Base-by-base conservation (phyloP, 148 eudicot species). In the Spergularia bocconei region DNA sequence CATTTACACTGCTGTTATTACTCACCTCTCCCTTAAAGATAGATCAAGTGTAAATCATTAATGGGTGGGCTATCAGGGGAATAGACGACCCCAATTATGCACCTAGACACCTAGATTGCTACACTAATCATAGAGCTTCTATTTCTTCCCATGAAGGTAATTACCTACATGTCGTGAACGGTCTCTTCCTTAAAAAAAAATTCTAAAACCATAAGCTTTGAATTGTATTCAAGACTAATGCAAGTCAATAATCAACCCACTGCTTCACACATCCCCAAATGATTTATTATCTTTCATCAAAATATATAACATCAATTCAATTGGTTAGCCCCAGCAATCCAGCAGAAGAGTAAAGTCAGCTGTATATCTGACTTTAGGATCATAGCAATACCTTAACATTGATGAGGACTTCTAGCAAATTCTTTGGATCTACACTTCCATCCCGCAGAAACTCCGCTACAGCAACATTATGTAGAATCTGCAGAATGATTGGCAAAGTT, bases 401-500 rank as follows among this genome's bases (percentile, higher is more conserved):
- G 77, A 79, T 71, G 67, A 94, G 95, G 21, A 68, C 86, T 80
- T 88, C 91, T 69, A 91, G 76, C 79, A 94, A 83, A 82, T 85
- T 90, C 87, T 81, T 88, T 54, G 90, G 90, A 82, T 94, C 86
- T 66, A 87, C 84, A 79, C 86, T 86, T 33, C 93, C 97, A 90
- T 90, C 88, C 48, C 86, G 89, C 76, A 87, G 77, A 82, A 79
- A 88, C 67, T 88, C 87, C 44, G 87, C 82, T 78, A 91, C 79
- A 60, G 91, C 93, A 82, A 87, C 79, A 77, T 94, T 94, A 80
- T 91, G 98, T 64, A 74, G 80, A 81, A 94, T 84, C 98, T 94
- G 85, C 72, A 77, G 71, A 66, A 75, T 7, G 63, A 15, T 54
- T 78, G 13, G 62, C 44, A 48, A 48, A 63, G 48, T 54, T 6